These are phyloP conservation scores for Teratosphaeria pseudoeucalypti DNA, from an alignment of 2,329 filamentous ascomycete genomes.

Conservation along the genomic window DNA sequence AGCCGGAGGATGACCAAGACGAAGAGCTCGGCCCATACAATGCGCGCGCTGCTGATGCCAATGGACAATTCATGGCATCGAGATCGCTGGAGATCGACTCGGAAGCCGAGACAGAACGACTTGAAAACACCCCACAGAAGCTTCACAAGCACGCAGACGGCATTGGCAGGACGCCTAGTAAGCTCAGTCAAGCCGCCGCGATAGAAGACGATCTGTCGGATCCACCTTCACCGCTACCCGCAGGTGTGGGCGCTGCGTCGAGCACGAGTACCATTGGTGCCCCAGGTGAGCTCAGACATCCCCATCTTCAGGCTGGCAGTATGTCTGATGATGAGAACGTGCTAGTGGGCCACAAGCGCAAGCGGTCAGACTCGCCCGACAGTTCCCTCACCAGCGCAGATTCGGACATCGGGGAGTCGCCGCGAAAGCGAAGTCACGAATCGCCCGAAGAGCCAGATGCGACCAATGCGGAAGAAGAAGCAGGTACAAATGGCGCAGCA, in stretches of 20 bases:
- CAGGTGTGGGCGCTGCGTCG: slow-evolving; percentile 20
- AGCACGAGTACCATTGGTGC: slow-evolving; percentile 22
- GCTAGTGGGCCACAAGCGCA: slow-evolving; percentile 31
- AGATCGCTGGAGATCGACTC: slow-evolving; percentile 48
- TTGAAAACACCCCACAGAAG: slow-evolving; percentile 56
- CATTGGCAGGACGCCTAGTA: slow-evolving; percentile 64
- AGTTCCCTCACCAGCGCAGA: slow-evolving; percentile 29
- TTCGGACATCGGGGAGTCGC: slow-evolving; percentile 25
- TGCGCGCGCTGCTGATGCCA: background rate
- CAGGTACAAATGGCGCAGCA: slow-evolving; percentile 21
- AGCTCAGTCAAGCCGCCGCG: slow-evolving; percentile 53
- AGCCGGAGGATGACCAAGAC: slow-evolving; percentile 67
- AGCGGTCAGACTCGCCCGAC: slow-evolving; percentile 31
- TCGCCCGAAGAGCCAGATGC: slow-evolving; percentile 6
- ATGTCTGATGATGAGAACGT: background rate
- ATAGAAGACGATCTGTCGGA: slow-evolving; percentile 32
- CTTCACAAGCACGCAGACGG: slow-evolving; percentile 24
- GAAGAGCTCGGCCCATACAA: slow-evolving; percentile 12
- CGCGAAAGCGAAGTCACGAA: slow-evolving; percentile 24
- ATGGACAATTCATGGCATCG: slow-evolving; percentile 9
- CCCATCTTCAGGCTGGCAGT: background rate
- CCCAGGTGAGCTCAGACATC: slow-evolving; percentile 12
- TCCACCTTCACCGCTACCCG: slow-evolving; percentile 22
- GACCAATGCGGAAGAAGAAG: slow-evolving; percentile 24
- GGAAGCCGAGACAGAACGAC: slow-evolving; percentile 86